Percentiles rank a stretch among this genome's conserved stretches.
Conservation (phyloP, 106 monocot species). For the Vanilla planifolia region DNA sequence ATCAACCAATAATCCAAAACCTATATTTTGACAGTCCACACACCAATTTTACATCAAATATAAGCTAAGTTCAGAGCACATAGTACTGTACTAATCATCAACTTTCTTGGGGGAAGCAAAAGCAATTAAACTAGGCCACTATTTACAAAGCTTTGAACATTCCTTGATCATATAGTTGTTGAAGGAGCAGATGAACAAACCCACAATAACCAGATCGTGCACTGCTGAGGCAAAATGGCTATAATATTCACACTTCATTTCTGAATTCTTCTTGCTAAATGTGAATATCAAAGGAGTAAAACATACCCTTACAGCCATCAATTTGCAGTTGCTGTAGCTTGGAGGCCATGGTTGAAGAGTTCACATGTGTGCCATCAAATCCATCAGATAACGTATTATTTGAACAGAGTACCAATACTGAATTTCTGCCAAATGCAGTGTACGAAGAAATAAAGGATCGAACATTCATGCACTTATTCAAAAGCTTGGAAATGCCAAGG, state of each 20-base stretch:
- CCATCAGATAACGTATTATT: background rate
- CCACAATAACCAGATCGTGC: background rate
- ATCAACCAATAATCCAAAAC: background rate
- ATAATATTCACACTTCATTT: background rate
- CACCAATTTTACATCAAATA: background rate
- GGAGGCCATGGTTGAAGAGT: slow-evolving; percentile 27
- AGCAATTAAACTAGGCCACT: background rate
- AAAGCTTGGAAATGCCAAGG: slow-evolving; percentile 54
- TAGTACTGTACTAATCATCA: background rate
- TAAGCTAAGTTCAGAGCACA: background rate
- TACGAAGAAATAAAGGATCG: slow-evolving; percentile 51
- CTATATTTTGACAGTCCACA: background rate
- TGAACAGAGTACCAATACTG: slow-evolving; percentile 45
- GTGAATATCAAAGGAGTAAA: background rate
- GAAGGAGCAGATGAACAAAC: background rate
- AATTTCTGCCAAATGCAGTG: slow-evolving; percentile 55
- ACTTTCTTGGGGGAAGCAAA: background rate
- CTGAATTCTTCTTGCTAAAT: background rate
- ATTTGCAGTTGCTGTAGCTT: slow-evolving; percentile 57
- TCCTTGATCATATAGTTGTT: background rate
- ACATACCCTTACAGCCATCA: slow-evolving; percentile 67
- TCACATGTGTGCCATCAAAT: background rate
- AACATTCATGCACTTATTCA: slow-evolving; percentile 32
- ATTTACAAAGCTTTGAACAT: background rate
- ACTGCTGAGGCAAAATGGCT: background rate